Conservation (phyloP, 2,329 filamentous ascomycete genomes). For the Penicillium griseofulvum region DNA sequence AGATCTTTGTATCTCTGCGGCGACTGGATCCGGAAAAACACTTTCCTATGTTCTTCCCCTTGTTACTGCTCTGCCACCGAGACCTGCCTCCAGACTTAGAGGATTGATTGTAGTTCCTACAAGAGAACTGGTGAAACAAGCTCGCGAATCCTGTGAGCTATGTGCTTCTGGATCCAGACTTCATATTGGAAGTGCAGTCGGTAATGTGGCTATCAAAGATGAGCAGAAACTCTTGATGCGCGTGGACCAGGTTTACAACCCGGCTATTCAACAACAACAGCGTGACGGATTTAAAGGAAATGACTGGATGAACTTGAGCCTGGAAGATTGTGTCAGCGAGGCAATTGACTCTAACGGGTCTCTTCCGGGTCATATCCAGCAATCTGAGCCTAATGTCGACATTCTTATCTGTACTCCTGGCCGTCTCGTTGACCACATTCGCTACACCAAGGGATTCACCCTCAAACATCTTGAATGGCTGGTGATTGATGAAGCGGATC, state of each 20-base stretch:
- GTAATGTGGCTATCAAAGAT: conserved; percentile 68
- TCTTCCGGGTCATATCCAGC: conserved; percentile 62
- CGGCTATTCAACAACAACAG: conserved; percentile 51
- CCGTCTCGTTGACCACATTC: conserved; percentile 85
- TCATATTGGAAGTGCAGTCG: conserved; percentile 77
- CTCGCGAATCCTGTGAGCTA: conserved; percentile 71
- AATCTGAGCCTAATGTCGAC: conserved; percentile 72
- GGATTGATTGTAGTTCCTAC: conserved; percentile 88
- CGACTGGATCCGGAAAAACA: conserved; percentile 95
- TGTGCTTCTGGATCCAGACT: conserved; percentile 70
- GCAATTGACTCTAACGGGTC: conserved; percentile 39
- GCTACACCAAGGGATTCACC: conserved; percentile 76
- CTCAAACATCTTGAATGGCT: conserved; percentile 80
- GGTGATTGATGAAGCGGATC: conserved; percentile 90
- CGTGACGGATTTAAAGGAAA: conserved; percentile 43
- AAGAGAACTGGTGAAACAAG: conserved; percentile 84
- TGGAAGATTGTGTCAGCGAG: conserved; percentile 46
- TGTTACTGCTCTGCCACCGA: conserved; percentile 68
- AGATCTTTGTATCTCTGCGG: conserved; percentile 85
- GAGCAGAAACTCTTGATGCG: conserved; percentile 64
- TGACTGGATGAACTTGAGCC: conserved; percentile 49
- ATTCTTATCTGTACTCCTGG: conserved; percentile 90
- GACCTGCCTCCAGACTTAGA: conserved; percentile 64
- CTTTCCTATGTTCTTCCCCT: conserved; percentile 87
- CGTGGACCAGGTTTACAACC: conserved; percentile 67